Base-by-base conservation (phyloP, 2,329 filamentous ascomycete species). In the Beauveria rudraprayagi region DNA sequence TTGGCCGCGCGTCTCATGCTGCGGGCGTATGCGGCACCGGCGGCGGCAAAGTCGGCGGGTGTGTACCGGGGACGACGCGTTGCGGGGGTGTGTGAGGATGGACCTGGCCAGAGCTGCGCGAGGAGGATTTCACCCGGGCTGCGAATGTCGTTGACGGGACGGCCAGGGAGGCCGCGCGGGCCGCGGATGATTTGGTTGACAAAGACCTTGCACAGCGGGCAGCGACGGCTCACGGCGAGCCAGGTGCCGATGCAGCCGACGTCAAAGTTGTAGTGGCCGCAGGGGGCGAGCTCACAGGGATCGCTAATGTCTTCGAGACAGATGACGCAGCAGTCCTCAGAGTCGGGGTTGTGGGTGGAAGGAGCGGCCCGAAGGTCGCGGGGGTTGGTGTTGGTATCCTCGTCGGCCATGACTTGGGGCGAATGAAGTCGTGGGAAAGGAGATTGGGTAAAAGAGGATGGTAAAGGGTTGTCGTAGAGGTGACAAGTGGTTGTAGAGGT, bases 211-310 rank as follows among this genome's bases (percentile, higher is more conserved):
- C 92, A 97, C 57, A 97, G 78, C 19, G 93, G 92, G 69, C 92
- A 97, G 53, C 79, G 82, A 0, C 86, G 79, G 10, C 83, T 83
- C 65, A 89, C 79, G 66, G 91, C 82, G 5, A 96, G 78, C 92
- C 93, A 97, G 73, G 82, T 92, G 24, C 87, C 75, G 6, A 96
- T 82, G 72, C 92, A 97, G 14, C 91, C 72, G 70, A 92, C 95
- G 77, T 97, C 92, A 71, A 95, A 96, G 66, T 86, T 85, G 61
- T 79, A 76, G 76, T 97, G 92, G 47, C 83, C 81, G 77, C 92
- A 97, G 8, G 92, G 92, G 22, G 82, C 76, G 8, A 90, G 84
- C 56, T 87, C 79, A 64, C 89, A 91, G 57, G 83, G 76, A 67
- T 94, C 90, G 10, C 85, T 84, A 68, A 96, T 80, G 58, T 76